Base-by-base conservation (phyloP, 2,329 filamentous ascomycete genomes). In the Passalora sequoiae region DNA sequence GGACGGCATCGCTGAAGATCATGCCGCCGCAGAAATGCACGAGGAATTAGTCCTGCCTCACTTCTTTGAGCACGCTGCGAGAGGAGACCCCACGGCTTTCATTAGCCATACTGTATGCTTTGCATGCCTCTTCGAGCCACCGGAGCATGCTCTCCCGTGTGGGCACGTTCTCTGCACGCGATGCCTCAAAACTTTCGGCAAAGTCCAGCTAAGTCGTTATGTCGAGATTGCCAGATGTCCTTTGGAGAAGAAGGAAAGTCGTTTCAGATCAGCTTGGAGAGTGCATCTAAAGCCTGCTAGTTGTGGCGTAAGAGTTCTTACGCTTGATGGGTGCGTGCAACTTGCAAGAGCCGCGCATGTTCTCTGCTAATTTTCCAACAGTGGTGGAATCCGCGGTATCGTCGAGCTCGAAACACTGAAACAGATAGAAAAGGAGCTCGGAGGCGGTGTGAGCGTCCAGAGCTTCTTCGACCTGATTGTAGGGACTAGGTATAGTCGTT, bases 391-490 rank as follows among this genome's bases (percentile, higher is more conserved):
- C 8, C 57, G 68, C n/a, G 68, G 67, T 1, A 67, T 72, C 12
- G 63, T 69, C 1, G 61, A 68, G 33, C 55, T 72, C 1, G 63
- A 67, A 42, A 57, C 69, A 2, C 56, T 73, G 3, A 42, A 55
- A 19, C 41, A 51, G 5, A 60, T 73, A 4, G 62, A 72, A 45
- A 49, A 49, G 17, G 57, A 55, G 4, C 47, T 71, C 2, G 66
- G 62, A 3, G 55, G 54, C 4, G 51, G 53, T 1, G 49, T 73
- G 6, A 58, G 59, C 1, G 61, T 73, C 3, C 65, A 65, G 38
- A 55, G 51, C 12, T 71, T 73, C 49, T 71, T 73, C 38, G 70
- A 73, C 45, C 59, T 72, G 1, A 66, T 73, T 10, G 64, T 70
- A 5, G 67, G 67, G 2, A 69, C 66, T n/a, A n/a, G n/a, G n/a